Percentiles rank a stretch among this genome's conserved stretches.
Evolutionary conservation across 2,329 filamentous ascomycete genomes (phyloP).

Genomic region (Diaporthe helianthi): DNA sequence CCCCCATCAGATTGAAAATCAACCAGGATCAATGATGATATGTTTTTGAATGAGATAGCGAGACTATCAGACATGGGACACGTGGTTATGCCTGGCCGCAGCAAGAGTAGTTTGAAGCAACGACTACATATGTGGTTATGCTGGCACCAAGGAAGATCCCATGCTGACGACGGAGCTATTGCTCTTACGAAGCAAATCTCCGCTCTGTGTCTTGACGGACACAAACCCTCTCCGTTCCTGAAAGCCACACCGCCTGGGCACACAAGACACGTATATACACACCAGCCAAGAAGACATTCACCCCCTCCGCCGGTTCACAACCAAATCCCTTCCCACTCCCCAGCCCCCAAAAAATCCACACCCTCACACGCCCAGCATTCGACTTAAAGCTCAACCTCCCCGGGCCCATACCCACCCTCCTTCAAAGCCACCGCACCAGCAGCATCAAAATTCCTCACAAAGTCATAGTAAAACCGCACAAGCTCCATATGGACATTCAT

Average conservation of each 20-base stretch:
- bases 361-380: too few species aligned
- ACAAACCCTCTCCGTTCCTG: neutral
- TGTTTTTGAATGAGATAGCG: too few species aligned
- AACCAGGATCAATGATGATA: too few species aligned
- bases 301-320: neutral
- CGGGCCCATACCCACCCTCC: neutral
- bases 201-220: neutral
- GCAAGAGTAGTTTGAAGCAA: neutral
- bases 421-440: constrained; percentile 35
- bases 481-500: constrained; percentile 49
- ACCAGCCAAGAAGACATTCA: too few species aligned
- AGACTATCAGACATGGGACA: neutral
- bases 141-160: neutral
- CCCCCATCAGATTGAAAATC: too few species aligned
- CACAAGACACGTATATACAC: too few species aligned
- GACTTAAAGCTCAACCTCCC: neutral
- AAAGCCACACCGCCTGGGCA: too few species aligned
- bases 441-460: constrained; percentile 47
- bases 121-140: neutral
- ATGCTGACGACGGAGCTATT: neutral
- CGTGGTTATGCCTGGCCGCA: neutral
- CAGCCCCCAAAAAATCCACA: too few species aligned
- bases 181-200: too few species aligned
- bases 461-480: constrained; percentile 48
- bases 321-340: too few species aligned